Base-by-base conservation (phyloP, 495 filamentous ascomycete species). In the Letharia lupina region DNA sequence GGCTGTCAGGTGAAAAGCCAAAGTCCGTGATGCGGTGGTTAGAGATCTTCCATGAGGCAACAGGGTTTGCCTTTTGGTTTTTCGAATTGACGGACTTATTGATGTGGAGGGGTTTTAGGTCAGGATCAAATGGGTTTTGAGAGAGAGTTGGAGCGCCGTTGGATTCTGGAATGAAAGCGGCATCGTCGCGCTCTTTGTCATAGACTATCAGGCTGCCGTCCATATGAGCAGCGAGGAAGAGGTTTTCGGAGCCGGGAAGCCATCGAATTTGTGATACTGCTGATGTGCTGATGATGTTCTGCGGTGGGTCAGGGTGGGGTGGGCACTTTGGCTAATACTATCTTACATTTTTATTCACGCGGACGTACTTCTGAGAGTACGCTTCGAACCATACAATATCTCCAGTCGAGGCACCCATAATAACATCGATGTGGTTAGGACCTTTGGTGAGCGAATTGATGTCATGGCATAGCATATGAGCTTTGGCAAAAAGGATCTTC, bases 321-420 rank as follows among this genome's bases (percentile, higher is more conserved):
- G 23, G n/a, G 5, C 39, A 44, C 7, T 42, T 2, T 28, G 39
- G 3, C 37, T 54, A 40, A 56, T 56, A 35, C 11, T 8, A 23
- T 44, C 82, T 69, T 74, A 88, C 88, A 75, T 97, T 97, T 76
- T 98, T 98, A 76, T 98, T 98, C 66, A 98, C 82, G 8, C 95
- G 87, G 4, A 89, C 89, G 74, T 98, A 98, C 73, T 96, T 94
- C 71, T 96, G 92, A 28, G 91, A 92, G 72, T 96, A 91, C 16
- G 94, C 93, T 77, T 98, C 94, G 79, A 93, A 98, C 95, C 95
- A 98, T 59, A 98, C 93, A 60, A 98, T 94, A 72, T 98, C 94
- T 35, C 91, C 91, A 0, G 91, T 93, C 4, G 92, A 96, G 66
- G 96, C 97, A 9, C 94, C 94, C 86, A 98, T 91, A 65, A 96